Conservation (phyloP, 1,139 yeast genomes). For the Sugiyamaella xylanicola region DNA sequence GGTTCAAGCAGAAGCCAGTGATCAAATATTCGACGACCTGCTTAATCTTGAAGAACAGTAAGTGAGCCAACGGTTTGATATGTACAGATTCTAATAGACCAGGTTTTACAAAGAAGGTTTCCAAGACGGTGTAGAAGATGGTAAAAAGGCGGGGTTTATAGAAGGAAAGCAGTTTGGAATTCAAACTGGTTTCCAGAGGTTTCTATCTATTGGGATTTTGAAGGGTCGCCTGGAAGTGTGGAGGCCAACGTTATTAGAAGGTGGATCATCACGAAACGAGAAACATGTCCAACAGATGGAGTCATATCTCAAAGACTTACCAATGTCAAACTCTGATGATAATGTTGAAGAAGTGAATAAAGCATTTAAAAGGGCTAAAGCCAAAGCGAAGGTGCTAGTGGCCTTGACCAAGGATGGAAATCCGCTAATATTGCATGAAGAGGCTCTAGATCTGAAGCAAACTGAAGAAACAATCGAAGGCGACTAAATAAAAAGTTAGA, state of each 20-base stretch:
- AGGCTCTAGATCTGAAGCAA: conserved; percentile 34
- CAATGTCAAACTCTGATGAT: conserved; percentile 37
- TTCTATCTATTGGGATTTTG: conserved; percentile 63
- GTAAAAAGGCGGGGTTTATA: conserved; percentile 56
- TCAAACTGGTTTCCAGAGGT: conserved; percentile 77
- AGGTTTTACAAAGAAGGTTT: conserved; percentile 64
- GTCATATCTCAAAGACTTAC: conserved; percentile 31
- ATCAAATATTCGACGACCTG: conserved; percentile 49
- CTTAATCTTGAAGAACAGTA: conserved; percentile 54
- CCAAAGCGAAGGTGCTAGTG: conserved; percentile 38
- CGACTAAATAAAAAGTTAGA: neutral
- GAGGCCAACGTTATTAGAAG: conserved; percentile 27
- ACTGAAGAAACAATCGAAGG: conserved; percentile 42
- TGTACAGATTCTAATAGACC: neutral
- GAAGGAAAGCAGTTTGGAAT: conserved; percentile 81
- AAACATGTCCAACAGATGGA: conserved; percentile 32
- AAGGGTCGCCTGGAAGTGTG: conserved; percentile 54
- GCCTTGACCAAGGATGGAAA: conserved; percentile 32
- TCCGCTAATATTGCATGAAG: conserved; percentile 32
- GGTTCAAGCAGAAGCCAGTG: neutral
- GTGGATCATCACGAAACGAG: conserved; percentile 6
- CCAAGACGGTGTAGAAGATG: conserved; percentile 52
- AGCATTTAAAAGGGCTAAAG: conserved; percentile 37
- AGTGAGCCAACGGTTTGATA: conserved; percentile 22
- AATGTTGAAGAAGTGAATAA: conserved; percentile 40